Percentiles rank a stretch among this genome's conserved stretches.
Evolutionary conservation across 2,329 filamentous ascomycete genomes (phyloP).

Genomic region (Colletotrichum siamense): DNA sequence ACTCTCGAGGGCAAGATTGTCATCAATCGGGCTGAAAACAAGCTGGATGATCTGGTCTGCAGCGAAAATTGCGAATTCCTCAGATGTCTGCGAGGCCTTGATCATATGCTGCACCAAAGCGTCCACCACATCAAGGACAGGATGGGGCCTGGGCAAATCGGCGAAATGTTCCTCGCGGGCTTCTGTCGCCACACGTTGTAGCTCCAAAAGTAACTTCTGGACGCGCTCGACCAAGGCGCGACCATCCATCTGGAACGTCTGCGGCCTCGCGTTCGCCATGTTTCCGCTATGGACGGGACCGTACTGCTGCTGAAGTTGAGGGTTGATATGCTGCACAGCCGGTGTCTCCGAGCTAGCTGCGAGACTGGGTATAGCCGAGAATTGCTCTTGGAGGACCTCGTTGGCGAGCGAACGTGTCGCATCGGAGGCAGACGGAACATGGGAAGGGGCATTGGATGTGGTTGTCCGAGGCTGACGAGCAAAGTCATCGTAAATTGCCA

Average conservation of each 20-base stretch:
- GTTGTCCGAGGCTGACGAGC: constrained; percentile 78
- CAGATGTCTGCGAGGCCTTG: constrained; percentile 65
- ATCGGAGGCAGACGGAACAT: constrained; percentile 64
- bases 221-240: constrained; percentile 59
- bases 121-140: constrained; percentile 67
- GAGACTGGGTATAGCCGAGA: constrained; percentile 59
- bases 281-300: constrained; percentile 53
- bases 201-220: constrained; percentile 62
- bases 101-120: constrained; percentile 67
- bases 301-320: constrained; percentile 61
- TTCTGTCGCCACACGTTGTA: constrained; percentile 59
- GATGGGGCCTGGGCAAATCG: constrained; percentile 63
- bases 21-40: constrained; percentile 60
- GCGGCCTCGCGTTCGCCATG: constrained; percentile 56
- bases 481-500: constrained; percentile 97
- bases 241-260: constrained; percentile 55
- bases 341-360: constrained; percentile 66
- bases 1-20: constrained; percentile 64
- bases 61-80: constrained; percentile 64
- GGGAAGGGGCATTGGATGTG: constrained; percentile 58
- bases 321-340: constrained; percentile 52
- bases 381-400: constrained; percentile 69
- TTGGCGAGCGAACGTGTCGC: constrained; percentile 67
- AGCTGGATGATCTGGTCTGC: constrained; percentile 64
- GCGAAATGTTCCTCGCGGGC: constrained; percentile 64